These are phyloP conservation scores for Candida silvicultrix DNA, from an alignment of 805 yeast species.

Conservation along the genomic window DNA sequence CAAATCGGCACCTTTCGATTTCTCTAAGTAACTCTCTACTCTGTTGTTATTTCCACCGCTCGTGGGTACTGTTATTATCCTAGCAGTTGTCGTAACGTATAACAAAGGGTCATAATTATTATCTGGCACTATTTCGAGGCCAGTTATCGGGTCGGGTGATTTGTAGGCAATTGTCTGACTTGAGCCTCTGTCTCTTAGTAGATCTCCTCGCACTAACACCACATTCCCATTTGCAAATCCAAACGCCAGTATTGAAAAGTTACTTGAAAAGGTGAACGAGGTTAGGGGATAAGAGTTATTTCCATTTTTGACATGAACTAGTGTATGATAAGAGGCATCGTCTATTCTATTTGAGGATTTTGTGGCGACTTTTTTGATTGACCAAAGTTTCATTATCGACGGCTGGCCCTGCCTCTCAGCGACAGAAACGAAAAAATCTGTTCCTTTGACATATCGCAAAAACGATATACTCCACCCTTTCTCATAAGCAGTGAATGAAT, in stretches of 20 bases:
- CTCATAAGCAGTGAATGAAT: conserved; percentile 59
- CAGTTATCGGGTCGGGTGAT: conserved; percentile 71
- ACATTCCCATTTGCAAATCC: conserved; percentile 86
- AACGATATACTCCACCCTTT: conserved; percentile 57
- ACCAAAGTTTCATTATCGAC: conserved; percentile 66
- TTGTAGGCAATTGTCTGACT: conserved; percentile 78
- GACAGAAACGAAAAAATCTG: conserved; percentile 57
- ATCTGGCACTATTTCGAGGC: conserved; percentile 47
- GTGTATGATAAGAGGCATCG: conserved; percentile 46
- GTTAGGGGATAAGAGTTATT: conserved; percentile 76
- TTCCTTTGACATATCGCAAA: conserved; percentile 39
- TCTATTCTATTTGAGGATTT: conserved; percentile 26
- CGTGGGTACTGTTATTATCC: conserved; percentile 65
- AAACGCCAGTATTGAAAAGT: conserved; percentile 59
- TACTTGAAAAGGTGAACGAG: conserved; percentile 46
- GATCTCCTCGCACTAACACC: conserved; percentile 78
- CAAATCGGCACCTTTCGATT: conserved; percentile 37
- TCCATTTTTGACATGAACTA: conserved; percentile 61
- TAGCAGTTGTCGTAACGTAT: conserved; percentile 71
- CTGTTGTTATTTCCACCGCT: conserved; percentile 72
- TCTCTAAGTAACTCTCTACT: conserved; percentile 43
- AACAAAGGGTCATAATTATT: conserved; percentile 41
- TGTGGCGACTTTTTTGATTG: conserved; percentile 41
- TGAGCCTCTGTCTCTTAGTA: conserved; percentile 83
- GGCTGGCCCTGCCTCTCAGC: conserved; percentile 75